Conservation (phyloP, 495 filamentous ascomycete species). For the Penicillium goetzii region DNA sequence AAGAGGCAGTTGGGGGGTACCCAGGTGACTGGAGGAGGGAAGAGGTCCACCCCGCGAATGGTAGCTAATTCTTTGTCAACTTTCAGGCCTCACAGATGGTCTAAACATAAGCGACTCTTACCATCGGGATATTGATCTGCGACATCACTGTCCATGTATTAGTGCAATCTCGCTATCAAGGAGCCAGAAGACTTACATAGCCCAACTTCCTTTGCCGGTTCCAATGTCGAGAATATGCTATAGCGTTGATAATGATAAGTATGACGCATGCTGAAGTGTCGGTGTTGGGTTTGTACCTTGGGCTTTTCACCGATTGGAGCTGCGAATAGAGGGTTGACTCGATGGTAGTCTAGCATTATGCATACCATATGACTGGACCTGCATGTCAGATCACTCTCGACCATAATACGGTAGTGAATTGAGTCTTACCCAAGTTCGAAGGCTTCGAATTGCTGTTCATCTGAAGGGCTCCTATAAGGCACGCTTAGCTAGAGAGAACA, state of each 20-base stretch:
- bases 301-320: constrained; percentile 21
- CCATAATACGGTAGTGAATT: background rate
- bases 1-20: constrained; percentile 29
- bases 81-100: background rate
- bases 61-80: constrained; percentile 14
- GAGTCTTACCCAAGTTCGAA: constrained; percentile 24
- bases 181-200: constrained; percentile 21
- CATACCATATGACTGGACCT: constrained; percentile 19
- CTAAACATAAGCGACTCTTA: background rate
- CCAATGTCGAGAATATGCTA: constrained; percentile 28
- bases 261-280: background rate
- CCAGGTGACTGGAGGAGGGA: constrained; percentile 31
- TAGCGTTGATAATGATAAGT: background rate
- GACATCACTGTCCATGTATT: constrained; percentile 22
- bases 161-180: background rate
- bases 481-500: background rate
- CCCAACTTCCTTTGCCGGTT: constrained; percentile 30
- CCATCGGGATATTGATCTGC: constrained; percentile 27
- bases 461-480: constrained; percentile 21
- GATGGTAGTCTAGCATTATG: constrained; percentile 24
- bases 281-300: background rate
- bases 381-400: background rate
- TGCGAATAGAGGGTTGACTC: constrained; percentile 20
- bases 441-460: constrained; percentile 27
- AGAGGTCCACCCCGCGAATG: constrained; percentile 31